Percentiles rank a stretch among this genome's conserved stretches.
phyloP scores from a whole-genome alignment of 208 protist species.

The Crithidia thermophila region DNA sequence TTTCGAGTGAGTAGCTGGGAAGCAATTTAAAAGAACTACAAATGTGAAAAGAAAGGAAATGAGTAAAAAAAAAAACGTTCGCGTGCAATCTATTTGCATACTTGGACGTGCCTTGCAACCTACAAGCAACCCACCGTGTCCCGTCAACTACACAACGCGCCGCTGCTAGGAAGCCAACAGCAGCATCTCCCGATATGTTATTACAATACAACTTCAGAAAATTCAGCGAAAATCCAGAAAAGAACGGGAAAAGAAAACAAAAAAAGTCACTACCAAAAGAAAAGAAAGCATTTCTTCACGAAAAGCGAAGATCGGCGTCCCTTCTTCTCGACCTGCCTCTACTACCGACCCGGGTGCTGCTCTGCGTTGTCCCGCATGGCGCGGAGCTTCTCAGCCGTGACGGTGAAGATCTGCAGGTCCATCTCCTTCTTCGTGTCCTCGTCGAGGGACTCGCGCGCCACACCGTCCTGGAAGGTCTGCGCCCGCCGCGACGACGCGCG shows the following conservation, averaged over 20 bases:
- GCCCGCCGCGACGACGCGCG: constrained; percentile 64
- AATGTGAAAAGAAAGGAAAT: constrained; percentile 17
- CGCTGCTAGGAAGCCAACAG: too few relatives aligned
- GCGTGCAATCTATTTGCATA: too few relatives aligned
- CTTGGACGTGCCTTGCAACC: too few relatives aligned
- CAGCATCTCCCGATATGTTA: too few relatives aligned
- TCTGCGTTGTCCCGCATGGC: constrained; percentile 78
- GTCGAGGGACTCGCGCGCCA: constrained; percentile 76
- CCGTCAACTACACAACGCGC: too few relatives aligned
- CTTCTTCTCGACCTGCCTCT: not conserved
- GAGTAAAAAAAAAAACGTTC: not conserved
- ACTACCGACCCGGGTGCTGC: constrained; percentile 44
- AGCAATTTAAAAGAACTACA: too few relatives aligned
- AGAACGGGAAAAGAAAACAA: constrained; percentile 9
- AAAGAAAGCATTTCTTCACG: not conserved
- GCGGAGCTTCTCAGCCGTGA: constrained; percentile 73
- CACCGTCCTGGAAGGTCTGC: constrained; percentile 76
- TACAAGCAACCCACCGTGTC: too few relatives aligned
- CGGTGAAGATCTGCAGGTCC: constrained; percentile 89
- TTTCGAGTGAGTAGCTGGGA: too few relatives aligned
- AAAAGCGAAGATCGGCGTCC: constrained; percentile 8
- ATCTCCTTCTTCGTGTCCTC: constrained; percentile 71
- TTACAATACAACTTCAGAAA: too few relatives aligned
- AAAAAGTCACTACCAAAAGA: not conserved
- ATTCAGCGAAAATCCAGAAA: too few relatives aligned